phyloP scores from a whole-genome alignment of 2,329 filamentous ascomycete genomes.

The Escovopsis weberi region DNA sequence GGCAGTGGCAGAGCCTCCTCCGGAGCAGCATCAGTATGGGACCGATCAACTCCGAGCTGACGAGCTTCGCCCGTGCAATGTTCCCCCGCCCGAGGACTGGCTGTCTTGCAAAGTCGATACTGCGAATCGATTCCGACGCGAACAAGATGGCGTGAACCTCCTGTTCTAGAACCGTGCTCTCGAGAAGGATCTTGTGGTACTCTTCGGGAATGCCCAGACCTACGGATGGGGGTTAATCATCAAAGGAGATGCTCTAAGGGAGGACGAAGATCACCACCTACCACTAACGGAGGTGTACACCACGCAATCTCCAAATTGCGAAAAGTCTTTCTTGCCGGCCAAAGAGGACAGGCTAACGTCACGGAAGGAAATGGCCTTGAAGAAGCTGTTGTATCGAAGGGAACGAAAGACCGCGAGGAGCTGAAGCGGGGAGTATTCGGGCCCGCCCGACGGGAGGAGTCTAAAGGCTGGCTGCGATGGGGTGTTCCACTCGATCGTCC shows the following conservation, averaged over 20 bases:
- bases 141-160: slow-evolving; percentile 42
- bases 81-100: slow-evolving; percentile 12
- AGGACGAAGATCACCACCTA: slow-evolving; percentile 12
- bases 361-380: slow-evolving; percentile 41
- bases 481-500: slow-evolving; percentile 32
- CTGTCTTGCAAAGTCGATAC: slow-evolving; percentile 36
- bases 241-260: not conserved
- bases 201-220: slow-evolving; percentile 33
- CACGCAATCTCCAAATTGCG: slow-evolving; percentile 29
- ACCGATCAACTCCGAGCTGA: slow-evolving; percentile 27
- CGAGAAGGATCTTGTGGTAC: slow-evolving; percentile 32
- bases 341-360: slow-evolving; percentile 33
- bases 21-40: slow-evolving; percentile 36
- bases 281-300: slow-evolving; percentile 39
- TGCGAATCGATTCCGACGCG: slow-evolving; percentile 38
- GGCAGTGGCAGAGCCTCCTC: slow-evolving; percentile 32
- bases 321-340: slow-evolving; percentile 26
- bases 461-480: slow-evolving; percentile 37
- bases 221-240: slow-evolving; percentile 5
- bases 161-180: slow-evolving; percentile 37
- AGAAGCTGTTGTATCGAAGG: slow-evolving; percentile 44
- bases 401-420: slow-evolving; percentile 42
- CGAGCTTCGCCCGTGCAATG: slow-evolving; percentile 9
- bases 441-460: slow-evolving; percentile 27
- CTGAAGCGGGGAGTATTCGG: slow-evolving; percentile 33